Percentiles rank a stretch among this genome's conserved stretches.
phyloP scores from a whole-genome alignment of 371 early-diverging fungal genomes.

The Mortierella sp. region DNA sequence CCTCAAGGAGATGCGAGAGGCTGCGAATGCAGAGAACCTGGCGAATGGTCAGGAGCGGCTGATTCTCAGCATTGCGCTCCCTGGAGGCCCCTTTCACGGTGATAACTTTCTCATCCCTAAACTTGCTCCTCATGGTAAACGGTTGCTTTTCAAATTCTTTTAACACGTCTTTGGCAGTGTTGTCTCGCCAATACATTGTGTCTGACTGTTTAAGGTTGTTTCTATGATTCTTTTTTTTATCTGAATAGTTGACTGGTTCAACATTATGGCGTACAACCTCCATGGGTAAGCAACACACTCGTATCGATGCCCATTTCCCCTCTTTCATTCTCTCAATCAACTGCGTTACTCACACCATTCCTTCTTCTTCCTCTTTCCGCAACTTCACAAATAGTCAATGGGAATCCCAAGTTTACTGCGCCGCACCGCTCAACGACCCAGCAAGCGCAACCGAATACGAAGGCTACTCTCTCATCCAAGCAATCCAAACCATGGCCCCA shows the following conservation, averaged over 20 bases:
- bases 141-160: neutral
- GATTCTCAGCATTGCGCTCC: conserved; percentile 46
- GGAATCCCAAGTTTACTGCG: conserved; percentile 55
- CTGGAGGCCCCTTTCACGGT: conserved; percentile 54
- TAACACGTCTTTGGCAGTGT: neutral
- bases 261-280: conserved; percentile 58
- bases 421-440: conserved; percentile 44
- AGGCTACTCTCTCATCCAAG: conserved; percentile 53
- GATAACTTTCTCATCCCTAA: conserved; percentile 38
- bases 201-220: neutral
- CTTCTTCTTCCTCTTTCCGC: neutral
- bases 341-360: neutral
- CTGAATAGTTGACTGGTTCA: conserved; percentile 52
- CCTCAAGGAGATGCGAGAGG: conserved; percentile 46
- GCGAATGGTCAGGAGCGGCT: conserved; percentile 24
- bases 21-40: conserved; percentile 31
- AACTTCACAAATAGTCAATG: conserved; percentile 27
- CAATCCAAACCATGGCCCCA: conserved; percentile 47
- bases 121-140: conserved; percentile 38
- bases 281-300: conserved; percentile 39
- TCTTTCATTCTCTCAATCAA: neutral
- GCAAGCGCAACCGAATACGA: conserved; percentile 38
- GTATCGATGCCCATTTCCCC: neutral
- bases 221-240: neutral
- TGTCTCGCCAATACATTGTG: neutral